Conservation (phyloP, 768 basidiomycete species). For the Kondoa malvinella region DNA sequence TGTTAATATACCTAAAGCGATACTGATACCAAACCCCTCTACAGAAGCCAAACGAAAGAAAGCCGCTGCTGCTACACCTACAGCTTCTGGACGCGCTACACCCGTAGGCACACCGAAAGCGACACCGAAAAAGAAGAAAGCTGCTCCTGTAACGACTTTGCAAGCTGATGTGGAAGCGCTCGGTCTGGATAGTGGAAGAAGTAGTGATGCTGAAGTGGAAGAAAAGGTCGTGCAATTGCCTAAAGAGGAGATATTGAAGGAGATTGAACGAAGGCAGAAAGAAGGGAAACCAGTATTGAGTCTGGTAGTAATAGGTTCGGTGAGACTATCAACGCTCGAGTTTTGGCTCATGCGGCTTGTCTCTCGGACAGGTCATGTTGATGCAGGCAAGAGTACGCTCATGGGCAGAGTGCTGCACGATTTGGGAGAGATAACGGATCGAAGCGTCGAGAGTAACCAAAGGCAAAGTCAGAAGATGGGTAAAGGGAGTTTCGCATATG, state of each 20-base stretch:
- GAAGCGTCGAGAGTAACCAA: constrained; percentile 65
- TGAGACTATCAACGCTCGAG: not conserved
- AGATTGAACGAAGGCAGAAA: constrained; percentile 44
- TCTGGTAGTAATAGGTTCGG: constrained; percentile 75
- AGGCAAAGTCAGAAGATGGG: constrained; percentile 74
- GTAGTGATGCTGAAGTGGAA: constrained; percentile 37
- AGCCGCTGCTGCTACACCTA: constrained; percentile 15
- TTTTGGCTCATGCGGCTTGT: not conserved
- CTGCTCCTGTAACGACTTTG: not conserved
- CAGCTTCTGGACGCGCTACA: constrained; percentile 15
- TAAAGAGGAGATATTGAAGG: constrained; percentile 64
- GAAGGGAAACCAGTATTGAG: constrained; percentile 52
- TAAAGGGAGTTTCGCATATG: constrained; percentile 92
- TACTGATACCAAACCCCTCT: not conserved
- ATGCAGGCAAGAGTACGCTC: constrained; percentile 93
- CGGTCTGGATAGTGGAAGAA: constrained; percentile 47
- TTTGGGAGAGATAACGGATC: constrained; percentile 70
- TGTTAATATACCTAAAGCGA: not conserved
- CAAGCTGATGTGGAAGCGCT: not conserved
- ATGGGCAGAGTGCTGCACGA: constrained; percentile 93
- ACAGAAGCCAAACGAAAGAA: constrained; percentile 1
- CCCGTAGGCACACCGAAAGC: not conserved
- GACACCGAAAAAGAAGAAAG: constrained; percentile 12
- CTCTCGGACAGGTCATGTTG: constrained; percentile 62
- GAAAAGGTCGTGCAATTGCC: constrained; percentile 42